A percentile compares a stretch with the other conserved stretches of the same genome.
Evolutionary conservation across 2,329 filamentous ascomycete species (phyloP).

Genomic region (Sporothrix inflata): DNA sequence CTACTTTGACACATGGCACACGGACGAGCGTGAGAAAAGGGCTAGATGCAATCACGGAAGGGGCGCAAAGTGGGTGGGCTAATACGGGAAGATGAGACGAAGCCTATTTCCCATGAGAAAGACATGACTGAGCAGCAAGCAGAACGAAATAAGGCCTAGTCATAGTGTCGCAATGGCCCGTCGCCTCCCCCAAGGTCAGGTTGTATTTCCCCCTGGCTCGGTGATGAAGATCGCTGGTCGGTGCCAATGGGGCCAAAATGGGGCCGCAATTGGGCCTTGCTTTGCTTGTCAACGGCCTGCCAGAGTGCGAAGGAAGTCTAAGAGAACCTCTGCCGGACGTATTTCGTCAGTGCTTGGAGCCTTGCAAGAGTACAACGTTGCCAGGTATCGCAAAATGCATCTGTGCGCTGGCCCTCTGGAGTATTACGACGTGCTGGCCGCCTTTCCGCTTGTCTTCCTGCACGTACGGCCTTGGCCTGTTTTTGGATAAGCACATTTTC

Average conservation of each 20-base stretch:
- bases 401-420: not conserved
- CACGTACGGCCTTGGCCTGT: not conserved
- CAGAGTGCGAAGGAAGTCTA: not conserved
- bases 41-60: constrained; percentile 6
- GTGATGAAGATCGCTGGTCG: constrained; percentile 19
- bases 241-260: not conserved
- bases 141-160: not conserved
- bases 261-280: not conserved
- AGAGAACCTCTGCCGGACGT: not conserved
- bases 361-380: constrained; percentile 14
- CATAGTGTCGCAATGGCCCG: not conserved
- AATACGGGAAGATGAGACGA: constrained; percentile 18
- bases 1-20: not conserved
- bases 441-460: not conserved
- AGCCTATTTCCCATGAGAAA: not conserved
- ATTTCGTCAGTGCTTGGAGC: constrained; percentile 15
- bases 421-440: not conserved
- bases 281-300: not conserved
- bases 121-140: not conserved
- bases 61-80: not conserved
- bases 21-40: not conserved
- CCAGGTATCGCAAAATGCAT: not conserved
- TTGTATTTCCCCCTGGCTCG: constrained; percentile 6
- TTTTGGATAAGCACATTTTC: not conserved
- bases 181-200: not conserved